Conservation (phyloP, 2,329 filamentous ascomycete species). For the Fusarium dimerum region DNA sequence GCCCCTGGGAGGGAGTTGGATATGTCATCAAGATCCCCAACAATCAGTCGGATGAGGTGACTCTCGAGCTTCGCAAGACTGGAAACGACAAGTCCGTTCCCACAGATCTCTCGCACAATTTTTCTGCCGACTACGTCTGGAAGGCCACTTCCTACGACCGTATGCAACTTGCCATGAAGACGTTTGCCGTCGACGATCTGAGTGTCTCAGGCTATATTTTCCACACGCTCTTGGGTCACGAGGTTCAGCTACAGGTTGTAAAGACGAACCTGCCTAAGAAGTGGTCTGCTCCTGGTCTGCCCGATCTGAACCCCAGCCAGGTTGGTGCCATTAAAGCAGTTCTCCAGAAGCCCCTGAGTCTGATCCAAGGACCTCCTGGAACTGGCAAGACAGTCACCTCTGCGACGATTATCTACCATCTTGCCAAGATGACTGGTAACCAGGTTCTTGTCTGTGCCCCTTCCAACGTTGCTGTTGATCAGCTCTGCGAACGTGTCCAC, state of each 20-base stretch:
- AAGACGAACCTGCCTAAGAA: slow-evolving; percentile 96
- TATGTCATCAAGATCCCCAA: slow-evolving; percentile 99
- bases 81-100: slow-evolving; percentile 96
- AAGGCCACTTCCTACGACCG: slow-evolving; percentile 99
- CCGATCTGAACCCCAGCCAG: slow-evolving; percentile 93
- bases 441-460: slow-evolving; percentile 96
- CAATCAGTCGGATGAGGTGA: slow-evolving; percentile 97
- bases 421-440: slow-evolving; percentile 91
- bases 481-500: slow-evolving; percentile 96
- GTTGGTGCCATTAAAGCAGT: slow-evolving; percentile 96
- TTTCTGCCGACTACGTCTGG: slow-evolving; percentile 98
- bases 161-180: slow-evolving; percentile 99
- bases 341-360: slow-evolving; percentile 85
- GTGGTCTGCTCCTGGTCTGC: slow-evolving; percentile 91
- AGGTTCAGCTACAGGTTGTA: slow-evolving; percentile 91
- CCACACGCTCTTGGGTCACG: slow-evolving; percentile 92
- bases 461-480: slow-evolving; percentile 97
- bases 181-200: slow-evolving; percentile 96
- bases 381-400: slow-evolving; percentile 99
- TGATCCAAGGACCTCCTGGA: slow-evolving; percentile 95
- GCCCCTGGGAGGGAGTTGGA: slow-evolving; percentile 94
- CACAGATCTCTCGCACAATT: slow-evolving; percentile 95
- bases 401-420: slow-evolving; percentile 96
- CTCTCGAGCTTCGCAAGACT: slow-evolving; percentile 88
- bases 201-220: slow-evolving; percentile 99